These are phyloP conservation scores for Trichoderma virens DNA, from an alignment of 495 filamentous ascomycete species.

Conservation along the genomic window DNA sequence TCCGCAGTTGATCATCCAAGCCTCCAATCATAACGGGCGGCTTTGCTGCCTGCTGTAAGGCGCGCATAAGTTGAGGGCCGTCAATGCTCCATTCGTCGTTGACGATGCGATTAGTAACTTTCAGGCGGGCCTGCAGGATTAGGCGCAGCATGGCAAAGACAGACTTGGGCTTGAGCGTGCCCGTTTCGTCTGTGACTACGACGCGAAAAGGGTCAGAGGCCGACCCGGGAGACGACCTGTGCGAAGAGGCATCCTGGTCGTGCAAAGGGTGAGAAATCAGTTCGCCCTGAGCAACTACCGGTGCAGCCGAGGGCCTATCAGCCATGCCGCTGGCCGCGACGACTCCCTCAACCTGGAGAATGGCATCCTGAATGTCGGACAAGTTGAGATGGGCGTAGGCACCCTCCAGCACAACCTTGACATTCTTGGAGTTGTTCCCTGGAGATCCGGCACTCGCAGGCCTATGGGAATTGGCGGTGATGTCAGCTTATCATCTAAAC, in stretches of 20 bases:
- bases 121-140: not conserved
- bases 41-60: not conserved
- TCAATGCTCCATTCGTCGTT: constrained; percentile 9
- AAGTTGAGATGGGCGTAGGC: constrained; percentile 8
- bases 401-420: constrained; percentile 7
- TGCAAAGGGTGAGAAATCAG: not conserved
- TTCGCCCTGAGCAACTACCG: not conserved
- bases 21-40: constrained; percentile 13
- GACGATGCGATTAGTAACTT: not conserved
- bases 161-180: not conserved
- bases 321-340: not conserved
- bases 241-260: not conserved
- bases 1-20: constrained; percentile 12
- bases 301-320: not conserved
- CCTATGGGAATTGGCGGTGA: not conserved
- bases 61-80: constrained; percentile 2
- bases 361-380: constrained; percentile 7
- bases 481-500: constrained; percentile 10
- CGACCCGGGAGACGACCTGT: not conserved
- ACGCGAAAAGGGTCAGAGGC: not conserved
- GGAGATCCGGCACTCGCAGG: not conserved
- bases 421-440: not conserved
- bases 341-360: constrained; percentile 8
- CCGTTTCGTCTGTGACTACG: constrained; percentile 3
- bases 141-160: constrained; percentile 1